Percentiles rank a stretch among this genome's conserved stretches.
Evolutionary conservation across 2,329 filamentous ascomycete genomes (phyloP).

Genomic region (Fusarium equiseti): DNA sequence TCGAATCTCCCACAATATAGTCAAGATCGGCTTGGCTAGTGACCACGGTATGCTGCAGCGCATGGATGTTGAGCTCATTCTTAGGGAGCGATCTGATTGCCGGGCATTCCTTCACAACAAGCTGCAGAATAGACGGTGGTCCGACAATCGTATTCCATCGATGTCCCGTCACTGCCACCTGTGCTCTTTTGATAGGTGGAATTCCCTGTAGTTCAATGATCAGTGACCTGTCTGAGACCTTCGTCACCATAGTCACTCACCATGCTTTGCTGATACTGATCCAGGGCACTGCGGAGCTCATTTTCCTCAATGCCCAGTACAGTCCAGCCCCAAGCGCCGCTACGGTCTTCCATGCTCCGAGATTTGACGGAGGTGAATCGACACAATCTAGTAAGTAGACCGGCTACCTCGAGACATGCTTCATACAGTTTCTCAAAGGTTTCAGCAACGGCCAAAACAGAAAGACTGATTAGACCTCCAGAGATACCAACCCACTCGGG

Average conservation of each 20-base stretch:
- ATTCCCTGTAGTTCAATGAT: neutral
- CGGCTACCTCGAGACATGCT: neutral
- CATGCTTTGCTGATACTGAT: neutral
- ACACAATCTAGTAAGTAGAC: neutral
- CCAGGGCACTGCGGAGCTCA: neutral
- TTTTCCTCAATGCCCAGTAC: neutral
- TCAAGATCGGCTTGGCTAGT: neutral
- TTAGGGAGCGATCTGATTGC: neutral
- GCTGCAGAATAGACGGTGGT: neutral
- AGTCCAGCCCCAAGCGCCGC: neutral
- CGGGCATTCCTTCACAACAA: neutral
- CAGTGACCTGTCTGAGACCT: neutral
- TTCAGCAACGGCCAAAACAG: neutral
- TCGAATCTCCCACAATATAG: neutral
- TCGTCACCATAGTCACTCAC: neutral
- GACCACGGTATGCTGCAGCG: neutral
- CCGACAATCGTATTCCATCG: neutral
- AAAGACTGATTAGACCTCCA: neutral
- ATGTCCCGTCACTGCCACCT: neutral
- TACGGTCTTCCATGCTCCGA: neutral
- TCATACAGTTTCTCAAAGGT: neutral
- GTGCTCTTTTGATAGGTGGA: neutral
- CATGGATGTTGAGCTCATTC: neutral
- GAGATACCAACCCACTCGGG: slow-evolving; percentile 3
- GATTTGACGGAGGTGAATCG: neutral